Percentiles rank a stretch among this genome's conserved stretches.
Evolutionary conservation across 257 asterid species (phyloP).

Genomic region (Ballota nigra): DNA sequence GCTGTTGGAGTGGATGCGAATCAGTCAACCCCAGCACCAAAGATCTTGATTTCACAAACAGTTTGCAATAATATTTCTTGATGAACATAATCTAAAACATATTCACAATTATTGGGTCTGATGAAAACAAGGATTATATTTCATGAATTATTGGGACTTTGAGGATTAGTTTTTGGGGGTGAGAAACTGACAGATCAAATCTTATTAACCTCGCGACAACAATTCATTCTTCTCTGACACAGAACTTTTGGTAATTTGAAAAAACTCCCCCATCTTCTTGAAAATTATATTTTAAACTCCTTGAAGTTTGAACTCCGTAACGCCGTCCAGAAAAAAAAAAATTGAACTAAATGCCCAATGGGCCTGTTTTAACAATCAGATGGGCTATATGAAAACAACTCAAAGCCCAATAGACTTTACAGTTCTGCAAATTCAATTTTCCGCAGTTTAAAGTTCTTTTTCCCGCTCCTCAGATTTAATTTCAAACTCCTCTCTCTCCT

Average conservation of each 20-base stretch:
- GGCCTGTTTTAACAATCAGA: background rate
- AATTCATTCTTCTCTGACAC: background rate
- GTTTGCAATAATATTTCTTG: background rate
- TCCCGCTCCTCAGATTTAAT: slow-evolving; percentile 44
- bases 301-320: background rate
- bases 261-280: background rate
- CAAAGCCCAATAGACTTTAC: background rate
- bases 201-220: background rate
- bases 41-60: background rate
- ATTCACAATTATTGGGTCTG: background rate
- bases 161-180: background rate
- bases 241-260: background rate
- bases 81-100: background rate
- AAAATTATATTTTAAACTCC: background rate
- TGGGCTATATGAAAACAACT: background rate
- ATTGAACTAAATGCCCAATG: background rate
- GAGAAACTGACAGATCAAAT: background rate
- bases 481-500: slow-evolving; percentile 25
- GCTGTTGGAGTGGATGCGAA: background rate
- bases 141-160: background rate
- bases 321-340: background rate
- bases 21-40: background rate
- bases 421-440: background rate
- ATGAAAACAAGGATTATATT: background rate
- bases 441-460: slow-evolving; percentile 4